A percentile compares a stretch with the other conserved stretches of the same genome.
Evolutionary conservation across 2,329 filamentous ascomycete species (phyloP).

Genomic region (Botrytis cinerea): DNA sequence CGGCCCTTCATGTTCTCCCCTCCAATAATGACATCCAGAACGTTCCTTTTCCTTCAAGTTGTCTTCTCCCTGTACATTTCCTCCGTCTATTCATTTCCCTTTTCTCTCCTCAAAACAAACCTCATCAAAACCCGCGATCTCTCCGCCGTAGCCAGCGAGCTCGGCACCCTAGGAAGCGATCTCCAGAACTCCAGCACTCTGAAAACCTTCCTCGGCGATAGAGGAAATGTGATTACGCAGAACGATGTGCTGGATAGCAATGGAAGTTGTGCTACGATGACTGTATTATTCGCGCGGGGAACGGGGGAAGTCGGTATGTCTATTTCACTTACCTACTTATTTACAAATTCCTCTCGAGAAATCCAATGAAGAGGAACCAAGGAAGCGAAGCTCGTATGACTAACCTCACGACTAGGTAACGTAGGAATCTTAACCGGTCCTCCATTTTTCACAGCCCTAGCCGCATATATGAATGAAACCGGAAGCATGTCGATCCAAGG

Average conservation of each 20-base stretch:
- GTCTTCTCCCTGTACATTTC: not conserved
- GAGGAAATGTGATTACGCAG: constrained; percentile 19
- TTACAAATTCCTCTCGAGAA: not conserved
- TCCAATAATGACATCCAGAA: not conserved
- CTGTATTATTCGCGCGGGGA: constrained; percentile 37
- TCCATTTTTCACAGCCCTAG: constrained; percentile 37
- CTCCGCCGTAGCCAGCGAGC: constrained; percentile 4
- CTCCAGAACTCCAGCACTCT: constrained; percentile 13
- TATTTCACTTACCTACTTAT: not conserved
- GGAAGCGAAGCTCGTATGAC: not conserved
- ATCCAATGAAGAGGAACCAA: not conserved
- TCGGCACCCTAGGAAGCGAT: constrained; percentile 15
- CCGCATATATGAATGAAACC: constrained; percentile 44
- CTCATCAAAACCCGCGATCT: not conserved
- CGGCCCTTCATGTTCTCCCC: not conserved
- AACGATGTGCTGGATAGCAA: constrained; percentile 23
- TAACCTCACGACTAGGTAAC: constrained; percentile 30
- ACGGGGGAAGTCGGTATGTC: constrained; percentile 35
- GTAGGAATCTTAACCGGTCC: constrained; percentile 38
- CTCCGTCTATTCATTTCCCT: not conserved
- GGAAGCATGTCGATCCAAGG: constrained; percentile 52
- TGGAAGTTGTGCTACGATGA: constrained; percentile 35
- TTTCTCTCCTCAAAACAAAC: not conserved
- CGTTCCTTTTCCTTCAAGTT: not conserved
- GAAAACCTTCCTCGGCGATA: constrained; percentile 2